phyloP scores from a whole-genome alignment of 305 asterid species.

The Rubia tinctorum region DNA sequence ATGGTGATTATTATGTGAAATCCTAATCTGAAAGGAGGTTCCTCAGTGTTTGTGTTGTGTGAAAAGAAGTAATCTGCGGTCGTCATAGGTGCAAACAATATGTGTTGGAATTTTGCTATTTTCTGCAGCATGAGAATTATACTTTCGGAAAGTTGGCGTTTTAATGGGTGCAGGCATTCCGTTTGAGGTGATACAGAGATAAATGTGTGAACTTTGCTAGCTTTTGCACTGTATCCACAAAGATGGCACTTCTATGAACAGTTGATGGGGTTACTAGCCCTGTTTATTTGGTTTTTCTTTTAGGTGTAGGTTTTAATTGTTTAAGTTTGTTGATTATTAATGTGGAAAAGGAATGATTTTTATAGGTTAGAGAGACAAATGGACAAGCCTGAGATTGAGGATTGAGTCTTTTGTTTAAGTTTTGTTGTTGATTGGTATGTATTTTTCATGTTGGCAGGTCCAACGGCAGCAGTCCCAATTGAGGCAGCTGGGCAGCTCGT shows the following conservation, averaged over 20 bases:
- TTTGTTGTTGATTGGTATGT: not conserved
- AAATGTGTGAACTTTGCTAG: too few species aligned
- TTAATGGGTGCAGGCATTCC: not conserved
- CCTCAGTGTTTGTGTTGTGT: not conserved
- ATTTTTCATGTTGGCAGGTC: conserved; percentile 34
- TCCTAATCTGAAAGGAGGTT: conserved; percentile 8
- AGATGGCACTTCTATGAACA: not conserved
- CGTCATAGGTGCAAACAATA: not conserved
- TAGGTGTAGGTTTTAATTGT: not conserved
- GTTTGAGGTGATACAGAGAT: not conserved
- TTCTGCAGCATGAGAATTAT: not conserved
- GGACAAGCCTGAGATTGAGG: not conserved
- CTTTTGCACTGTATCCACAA: too few species aligned
- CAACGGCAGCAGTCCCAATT: conserved; percentile 42
- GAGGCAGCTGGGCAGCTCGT: conserved; percentile 42
- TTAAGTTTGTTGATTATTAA: not conserved
- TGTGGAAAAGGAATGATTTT: not conserved
- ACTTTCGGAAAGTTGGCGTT: not conserved
- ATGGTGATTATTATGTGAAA: not conserved
- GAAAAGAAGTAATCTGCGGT: not conserved
- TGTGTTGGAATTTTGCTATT: not conserved
- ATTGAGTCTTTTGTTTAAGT: not conserved
- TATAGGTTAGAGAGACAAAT: not conserved
- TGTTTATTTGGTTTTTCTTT: not conserved
- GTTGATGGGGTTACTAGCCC: not conserved